Conservation (phyloP, 2,329 filamentous ascomycete species). For the Septoria linicola region DNA sequence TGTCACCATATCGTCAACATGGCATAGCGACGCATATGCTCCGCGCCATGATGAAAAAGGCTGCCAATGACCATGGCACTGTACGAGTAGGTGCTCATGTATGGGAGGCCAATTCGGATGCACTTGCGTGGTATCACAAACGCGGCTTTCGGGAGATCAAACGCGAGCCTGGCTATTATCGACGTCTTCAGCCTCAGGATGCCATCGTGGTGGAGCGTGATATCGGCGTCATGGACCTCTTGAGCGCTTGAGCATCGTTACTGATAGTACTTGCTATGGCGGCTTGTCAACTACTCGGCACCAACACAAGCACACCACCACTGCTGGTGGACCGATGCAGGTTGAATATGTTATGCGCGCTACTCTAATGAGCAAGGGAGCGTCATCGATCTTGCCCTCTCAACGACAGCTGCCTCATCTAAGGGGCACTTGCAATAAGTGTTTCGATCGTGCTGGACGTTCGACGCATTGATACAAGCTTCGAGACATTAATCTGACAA, state of each 20-base stretch:
- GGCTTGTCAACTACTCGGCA: neutral
- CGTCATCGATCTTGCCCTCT: no score
- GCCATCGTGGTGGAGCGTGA: constrained; percentile 52
- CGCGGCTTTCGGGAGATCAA: constrained; percentile 56
- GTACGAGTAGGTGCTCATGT: constrained; percentile 60
- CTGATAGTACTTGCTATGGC: neutral
- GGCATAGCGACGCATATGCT: constrained; percentile 60
- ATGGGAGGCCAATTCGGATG: constrained; percentile 62
- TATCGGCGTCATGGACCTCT: constrained; percentile 37
- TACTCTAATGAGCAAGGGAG: no score
- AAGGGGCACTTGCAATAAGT: no score
- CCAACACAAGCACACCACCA: no score
- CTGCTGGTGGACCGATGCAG: no score
- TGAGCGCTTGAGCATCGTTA: neutral
- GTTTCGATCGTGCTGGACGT: no score
- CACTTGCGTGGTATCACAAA: constrained; percentile 59
- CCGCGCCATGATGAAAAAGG: constrained; percentile 36
- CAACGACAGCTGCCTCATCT: no score
- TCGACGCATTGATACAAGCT: no score
- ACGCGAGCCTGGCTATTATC: constrained; percentile 58
- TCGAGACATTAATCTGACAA: no score
- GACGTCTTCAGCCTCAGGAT: constrained; percentile 55
- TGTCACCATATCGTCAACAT: constrained; percentile 59
- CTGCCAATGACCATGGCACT: constrained; percentile 51
- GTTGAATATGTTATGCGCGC: no score